Conservation (phyloP, 306 rosid species). For the Citrullus mucosospermus region DNA sequence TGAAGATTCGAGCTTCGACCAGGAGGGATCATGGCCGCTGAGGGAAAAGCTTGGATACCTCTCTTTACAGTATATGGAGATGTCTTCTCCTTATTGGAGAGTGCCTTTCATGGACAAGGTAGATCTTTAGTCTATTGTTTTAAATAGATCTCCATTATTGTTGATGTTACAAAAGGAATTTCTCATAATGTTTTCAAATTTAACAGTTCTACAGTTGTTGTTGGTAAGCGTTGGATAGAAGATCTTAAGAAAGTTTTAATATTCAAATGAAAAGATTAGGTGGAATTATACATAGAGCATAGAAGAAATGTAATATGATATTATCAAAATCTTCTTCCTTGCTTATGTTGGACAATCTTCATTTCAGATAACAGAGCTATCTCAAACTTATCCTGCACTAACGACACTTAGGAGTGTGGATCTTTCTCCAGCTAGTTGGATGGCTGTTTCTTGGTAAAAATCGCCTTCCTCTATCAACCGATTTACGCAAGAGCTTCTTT, state of each 20-base stretch:
- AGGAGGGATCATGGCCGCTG: constrained; percentile 29
- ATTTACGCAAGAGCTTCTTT: background rate
- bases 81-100: constrained; percentile 49
- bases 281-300: background rate
- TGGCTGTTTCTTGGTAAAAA: constrained; percentile 81
- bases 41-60: constrained; percentile 50
- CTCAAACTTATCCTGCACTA: constrained; percentile 35
- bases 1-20: constrained; percentile 56
- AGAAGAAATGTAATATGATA: background rate
- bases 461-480: background rate
- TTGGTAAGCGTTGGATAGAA: background rate
- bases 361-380: constrained; percentile 47
- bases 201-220: background rate
- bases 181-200: background rate
- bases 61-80: constrained; percentile 44
- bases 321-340: background rate
- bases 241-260: background rate
- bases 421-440: constrained; percentile 88
- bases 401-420: constrained; percentile 59
- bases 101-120: constrained; percentile 61
- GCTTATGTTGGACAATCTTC: background rate
- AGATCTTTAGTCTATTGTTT: constrained; percentile 2
- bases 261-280: background rate
- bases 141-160: too few species aligned
- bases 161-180: too few species aligned